phyloP scores from a whole-genome alignment of 2,329 filamentous ascomycete genomes.

The Colletotrichum sp. region DNA sequence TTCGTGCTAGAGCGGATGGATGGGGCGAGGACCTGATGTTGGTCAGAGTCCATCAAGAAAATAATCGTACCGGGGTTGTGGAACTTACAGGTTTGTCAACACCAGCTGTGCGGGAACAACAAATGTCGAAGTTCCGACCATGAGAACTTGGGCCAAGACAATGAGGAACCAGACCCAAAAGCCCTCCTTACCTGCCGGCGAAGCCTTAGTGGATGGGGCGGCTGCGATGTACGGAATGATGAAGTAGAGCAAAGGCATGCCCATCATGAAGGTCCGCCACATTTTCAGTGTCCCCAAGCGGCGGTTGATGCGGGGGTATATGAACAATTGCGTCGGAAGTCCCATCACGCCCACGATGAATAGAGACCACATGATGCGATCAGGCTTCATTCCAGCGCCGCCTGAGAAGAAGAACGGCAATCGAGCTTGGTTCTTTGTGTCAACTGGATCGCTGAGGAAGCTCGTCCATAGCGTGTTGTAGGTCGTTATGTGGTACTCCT shows the following conservation, averaged over 20 bases:
- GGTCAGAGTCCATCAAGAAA: no score
- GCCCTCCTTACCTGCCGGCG: neutral
- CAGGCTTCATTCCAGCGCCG: neutral
- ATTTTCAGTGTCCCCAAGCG: slow-evolving; percentile 1
- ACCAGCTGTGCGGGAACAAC: slow-evolving; percentile 8
- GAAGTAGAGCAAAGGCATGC: neutral
- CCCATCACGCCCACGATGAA: neutral
- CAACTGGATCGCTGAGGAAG: neutral
- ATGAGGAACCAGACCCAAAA: slow-evolving; percentile 9
- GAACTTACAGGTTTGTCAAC: slow-evolving; percentile 1
- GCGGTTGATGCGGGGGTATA: neutral
- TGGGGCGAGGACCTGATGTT: neutral
- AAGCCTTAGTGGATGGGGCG: neutral
- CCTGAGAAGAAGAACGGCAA: neutral
- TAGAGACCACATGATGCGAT: neutral
- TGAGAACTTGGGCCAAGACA: neutral
- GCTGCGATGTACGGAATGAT: slow-evolving; percentile 2
- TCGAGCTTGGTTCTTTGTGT: neutral
- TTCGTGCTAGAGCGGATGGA: slow-evolving; percentile 4
- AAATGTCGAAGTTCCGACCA: slow-evolving; percentile 4
- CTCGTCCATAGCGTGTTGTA: slow-evolving; percentile 4
- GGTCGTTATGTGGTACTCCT: neutral
- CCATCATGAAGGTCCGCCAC: neutral
- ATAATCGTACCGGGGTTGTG: no score
- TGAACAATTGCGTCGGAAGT: neutral